These are phyloP conservation scores for Chamaecyparis obtusa DNA, from an alignment of 75 land plant genomes.

Conservation along the genomic window DNA sequence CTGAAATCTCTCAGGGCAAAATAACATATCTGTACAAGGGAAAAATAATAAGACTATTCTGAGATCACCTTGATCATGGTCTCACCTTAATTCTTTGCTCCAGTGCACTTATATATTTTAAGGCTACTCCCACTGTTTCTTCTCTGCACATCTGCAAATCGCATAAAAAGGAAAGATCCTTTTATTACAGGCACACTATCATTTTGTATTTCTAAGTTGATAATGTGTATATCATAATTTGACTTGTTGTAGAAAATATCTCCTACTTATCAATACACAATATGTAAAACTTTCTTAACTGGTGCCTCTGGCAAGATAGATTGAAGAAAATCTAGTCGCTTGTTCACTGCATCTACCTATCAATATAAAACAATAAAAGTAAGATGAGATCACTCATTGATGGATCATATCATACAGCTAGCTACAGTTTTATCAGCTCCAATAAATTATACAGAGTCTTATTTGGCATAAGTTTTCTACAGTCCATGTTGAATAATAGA, in stretches of 20 bases:
- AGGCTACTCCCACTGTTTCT: neutral
- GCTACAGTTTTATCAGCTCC: neutral
- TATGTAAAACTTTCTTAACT: neutral
- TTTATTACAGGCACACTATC: neutral
- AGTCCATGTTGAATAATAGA: no score
- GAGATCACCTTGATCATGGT: neutral
- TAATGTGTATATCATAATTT: no score
- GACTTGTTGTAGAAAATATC: no score
- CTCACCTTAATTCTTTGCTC: conserved; percentile 13
- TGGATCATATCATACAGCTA: neutral
- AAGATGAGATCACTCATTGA: neutral
- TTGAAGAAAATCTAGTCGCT: conserved; percentile 7
- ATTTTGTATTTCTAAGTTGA: neutral
- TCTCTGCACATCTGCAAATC: neutral
- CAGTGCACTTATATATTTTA: neutral
- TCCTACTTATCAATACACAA: no score
- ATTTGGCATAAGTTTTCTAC: no score
- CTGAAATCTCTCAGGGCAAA: neutral
- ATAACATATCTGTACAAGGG: neutral
- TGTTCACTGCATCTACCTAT: conserved; percentile 6
- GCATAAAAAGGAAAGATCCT: neutral
- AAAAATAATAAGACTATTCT: neutral
- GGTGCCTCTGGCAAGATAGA: conserved; percentile 1
- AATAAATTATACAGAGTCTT: neutral
- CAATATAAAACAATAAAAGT: neutral